phyloP scores from a whole-genome alignment of 2,329 filamentous ascomycete species.

The Apiospora aurea region DNA sequence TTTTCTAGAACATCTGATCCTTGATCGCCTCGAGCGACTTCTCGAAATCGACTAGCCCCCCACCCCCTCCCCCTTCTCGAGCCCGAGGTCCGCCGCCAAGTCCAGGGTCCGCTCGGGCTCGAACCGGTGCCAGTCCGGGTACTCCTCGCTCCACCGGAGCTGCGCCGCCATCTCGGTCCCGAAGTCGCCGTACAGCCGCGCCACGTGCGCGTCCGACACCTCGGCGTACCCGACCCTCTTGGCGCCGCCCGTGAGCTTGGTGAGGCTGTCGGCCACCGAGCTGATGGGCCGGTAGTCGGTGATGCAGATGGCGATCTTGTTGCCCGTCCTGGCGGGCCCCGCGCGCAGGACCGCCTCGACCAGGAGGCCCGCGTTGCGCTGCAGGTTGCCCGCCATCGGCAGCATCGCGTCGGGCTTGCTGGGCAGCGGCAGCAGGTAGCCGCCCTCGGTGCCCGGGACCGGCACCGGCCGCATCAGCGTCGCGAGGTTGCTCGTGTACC shows the following conservation, averaged over 20 bases:
- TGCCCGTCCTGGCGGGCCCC: constrained; percentile 18
- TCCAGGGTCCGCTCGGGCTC: constrained; percentile 10
- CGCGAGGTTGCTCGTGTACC: constrained; percentile 30
- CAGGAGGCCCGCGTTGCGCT: constrained; percentile 24
- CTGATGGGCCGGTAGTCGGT: constrained; percentile 25
- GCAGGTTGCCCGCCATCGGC: constrained; percentile 28
- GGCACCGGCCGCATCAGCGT: constrained; percentile 15
- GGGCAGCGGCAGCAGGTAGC: constrained; percentile 26
- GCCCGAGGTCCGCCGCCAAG: constrained; percentile 21
- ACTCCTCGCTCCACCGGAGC: constrained; percentile 30
- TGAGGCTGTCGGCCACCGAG: background rate
- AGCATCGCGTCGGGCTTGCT: constrained; percentile 25
- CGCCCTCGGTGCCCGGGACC: constrained; percentile 12
- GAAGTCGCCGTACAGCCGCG: constrained; percentile 26
- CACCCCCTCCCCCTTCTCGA: background rate
- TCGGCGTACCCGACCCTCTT: constrained; percentile 25
- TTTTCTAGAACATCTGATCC: constrained; percentile 10
- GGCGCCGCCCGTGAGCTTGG: constrained; percentile 14
- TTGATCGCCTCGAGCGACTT: constrained; percentile 12
- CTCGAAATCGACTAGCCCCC: too few species aligned
- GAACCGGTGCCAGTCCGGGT: constrained; percentile 28
- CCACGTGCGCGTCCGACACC: constrained; percentile 21
- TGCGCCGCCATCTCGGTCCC: constrained; percentile 28
- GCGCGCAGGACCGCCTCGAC: constrained; percentile 27
- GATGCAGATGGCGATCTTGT: constrained; percentile 26